phyloP scores from a whole-genome alignment of 345 rosid genomes.

The Tarenaya hassleriana region DNA sequence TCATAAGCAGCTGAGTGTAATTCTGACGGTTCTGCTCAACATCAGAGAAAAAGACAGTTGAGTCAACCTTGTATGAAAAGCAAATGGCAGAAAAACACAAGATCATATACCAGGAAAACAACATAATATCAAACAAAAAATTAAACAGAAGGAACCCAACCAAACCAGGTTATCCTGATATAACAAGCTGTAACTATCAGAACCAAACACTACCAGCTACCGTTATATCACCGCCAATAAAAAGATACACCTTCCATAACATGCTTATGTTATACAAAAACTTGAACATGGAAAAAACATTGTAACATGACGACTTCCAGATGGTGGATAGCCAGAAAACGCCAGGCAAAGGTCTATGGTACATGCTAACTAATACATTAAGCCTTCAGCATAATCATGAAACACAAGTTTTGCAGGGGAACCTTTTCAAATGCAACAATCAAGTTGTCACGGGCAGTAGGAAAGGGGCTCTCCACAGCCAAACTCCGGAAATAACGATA shows the following conservation, averaged over 20 bases:
- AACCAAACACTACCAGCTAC: too few species aligned
- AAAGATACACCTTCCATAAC: too few species aligned
- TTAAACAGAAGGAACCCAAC: background rate
- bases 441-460: conserved; percentile 97
- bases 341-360: too few species aligned
- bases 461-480: conserved; percentile 82
- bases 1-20: conserved; percentile 50
- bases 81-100: background rate
- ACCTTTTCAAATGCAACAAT: conserved; percentile 98
- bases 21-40: conserved; percentile 64
- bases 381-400: conserved; percentile 11
- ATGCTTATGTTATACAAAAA: too few species aligned
- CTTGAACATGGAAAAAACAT: too few species aligned
- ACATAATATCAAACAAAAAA: background rate
- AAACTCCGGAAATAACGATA: conserved; percentile 95
- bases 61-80: background rate
- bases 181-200: too few species aligned
- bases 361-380: background rate
- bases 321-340: too few species aligned
- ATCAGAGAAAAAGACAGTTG: conserved; percentile 1
- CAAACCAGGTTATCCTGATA: too few species aligned
- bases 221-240: too few species aligned
- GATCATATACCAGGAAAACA: too few species aligned
- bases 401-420: conserved; percentile 5
- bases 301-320: too few species aligned